Base-by-base conservation (phyloP, 352 stramenopile species). In the Pythium coloratum region DNA sequence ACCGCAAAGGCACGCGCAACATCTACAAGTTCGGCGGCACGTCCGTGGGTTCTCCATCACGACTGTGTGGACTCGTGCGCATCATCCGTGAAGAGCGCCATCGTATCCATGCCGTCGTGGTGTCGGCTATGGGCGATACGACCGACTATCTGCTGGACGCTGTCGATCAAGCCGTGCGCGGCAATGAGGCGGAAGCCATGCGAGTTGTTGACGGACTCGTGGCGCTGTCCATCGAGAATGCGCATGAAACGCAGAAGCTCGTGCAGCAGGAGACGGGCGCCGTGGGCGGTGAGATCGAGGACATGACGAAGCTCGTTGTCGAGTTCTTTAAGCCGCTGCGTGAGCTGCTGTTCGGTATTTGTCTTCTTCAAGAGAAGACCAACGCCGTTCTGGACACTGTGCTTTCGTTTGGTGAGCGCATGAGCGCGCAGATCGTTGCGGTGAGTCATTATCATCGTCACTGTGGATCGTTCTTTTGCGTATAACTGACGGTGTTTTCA, bases 21-120 rank as follows among this genome's bases (percentile, higher is more conserved):
- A 82, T 95, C 34, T 93, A 90, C 81, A 95, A 95, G 70, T 93
- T 95, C 56, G 86, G 83, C 32, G 86, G 84, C 56, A 92, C 86
- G 34, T 91, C 84, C 0, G 83, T 93, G 2, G 83, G 83, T n/a
- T 89, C 78, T 44, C 84, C 86, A 0, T 58, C 72, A 38, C 76
- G 86, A 47, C 74, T 95, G 14, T 83, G 77, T 30, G 80, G 78
- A 6, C 81, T 95, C 56, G 73, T 93, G 24, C 71, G 71, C 57
- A 90, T 92, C 65, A 64, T 93, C 8, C 80, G 78, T 10, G 70
- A 82, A 16, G 82, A 92, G 63, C 77, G 81, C 13, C 54, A 69
- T 47, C 82, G 83, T 18, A 73, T 92, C 0, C 55, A 91, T 24
- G 82, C 83, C 13, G 76, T 93, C 30, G 81, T 95, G 14, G 86